Percentiles rank a stretch among this genome's conserved stretches.
These are phyloP conservation scores for Hericium alpestre DNA, from an alignment of 768 basidiomycete genomes.

Conservation along the genomic window DNA sequence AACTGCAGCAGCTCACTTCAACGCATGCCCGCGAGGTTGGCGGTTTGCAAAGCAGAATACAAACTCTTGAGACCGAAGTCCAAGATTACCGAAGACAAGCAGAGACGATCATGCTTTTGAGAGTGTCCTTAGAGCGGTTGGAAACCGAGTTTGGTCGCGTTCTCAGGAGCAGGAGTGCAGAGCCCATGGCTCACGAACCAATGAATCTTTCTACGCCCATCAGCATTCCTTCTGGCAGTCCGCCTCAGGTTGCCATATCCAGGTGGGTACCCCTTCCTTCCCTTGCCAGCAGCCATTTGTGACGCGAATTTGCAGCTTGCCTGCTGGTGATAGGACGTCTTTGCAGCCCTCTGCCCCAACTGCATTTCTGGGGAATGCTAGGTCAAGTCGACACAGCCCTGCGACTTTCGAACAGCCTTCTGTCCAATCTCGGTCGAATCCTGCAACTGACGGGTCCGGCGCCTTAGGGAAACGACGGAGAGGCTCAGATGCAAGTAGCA, in stretches of 20 bases:
- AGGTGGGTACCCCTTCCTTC: constrained; percentile 2
- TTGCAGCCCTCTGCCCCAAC: not conserved
- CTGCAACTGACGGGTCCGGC: not conserved
- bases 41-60: constrained; percentile 6
- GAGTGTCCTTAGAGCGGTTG: constrained; percentile 7
- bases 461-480: constrained; percentile 60
- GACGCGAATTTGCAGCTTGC: not conserved
- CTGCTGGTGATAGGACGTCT: not conserved
- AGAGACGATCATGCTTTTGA: constrained; percentile 9
- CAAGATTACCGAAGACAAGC: constrained; percentile 8
- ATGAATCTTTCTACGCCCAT: constrained; percentile 3
- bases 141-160: constrained; percentile 9
- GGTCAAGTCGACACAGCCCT: constrained; percentile 5
- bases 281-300: not conserved
- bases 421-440: constrained; percentile 8
- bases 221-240: constrained; percentile 2
- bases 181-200: constrained; percentile 4
- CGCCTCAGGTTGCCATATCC: not conserved
- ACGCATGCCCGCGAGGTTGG: constrained; percentile 7
- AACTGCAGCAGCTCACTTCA: constrained; percentile 10
- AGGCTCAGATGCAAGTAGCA: constrained; percentile 35
- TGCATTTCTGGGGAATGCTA: constrained; percentile 1
- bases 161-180: constrained; percentile 1
- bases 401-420: constrained; percentile 12
- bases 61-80: constrained; percentile 7